Evolutionary conservation across 2,329 filamentous ascomycete genomes (phyloP), one percentile per base, ranked within the genome.

Genomic region (Ploettnerulaceae sp.): DNA sequence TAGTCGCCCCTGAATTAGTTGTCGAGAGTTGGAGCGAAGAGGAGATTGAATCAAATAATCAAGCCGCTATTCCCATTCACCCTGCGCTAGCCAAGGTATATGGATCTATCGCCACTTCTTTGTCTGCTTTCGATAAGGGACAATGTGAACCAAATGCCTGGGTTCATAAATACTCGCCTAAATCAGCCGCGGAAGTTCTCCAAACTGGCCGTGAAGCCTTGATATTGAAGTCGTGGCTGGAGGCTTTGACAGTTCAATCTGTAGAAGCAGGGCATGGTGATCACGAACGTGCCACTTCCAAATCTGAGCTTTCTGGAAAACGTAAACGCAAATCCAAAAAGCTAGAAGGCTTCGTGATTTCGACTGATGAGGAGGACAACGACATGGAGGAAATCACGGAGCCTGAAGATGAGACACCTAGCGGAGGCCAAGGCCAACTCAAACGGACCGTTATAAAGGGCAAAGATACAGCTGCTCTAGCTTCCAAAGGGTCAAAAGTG

Each of bases 91-190:
- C 64, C 9, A 70, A 72, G 2, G 69, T 89, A 2, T 86, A 82
- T 57, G 64, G 71, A 2, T 71, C 73, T 0, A 72, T 96, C 24
- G 67, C 72, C 34, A 73, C 71, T 1, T 73, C 73, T 0, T 71
- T 90, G 9, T 90, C 86, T 4, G 82, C 90, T 0, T 96, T 90
- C 59, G 93, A 98, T 63, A 76, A 70, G 52, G 86, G 82, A 7
- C 76, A 75, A 39, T 95, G 86, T 57, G 91, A 97, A 61, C 72
- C 71, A 2, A 67, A 75, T 21, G 67, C 79, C 7, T 98, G 93
- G 93, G 65, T 74, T 2, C 83, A 91, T 31, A 96, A 97, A 60
- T 95, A 97, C 66, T 79, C 86, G 0, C 93, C 93, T 0, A 67
- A 65, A 20, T 71, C 68, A 26, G 81, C 88, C 2, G 70, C 71